A percentile compares a stretch with the other conserved stretches of the same genome.
Conservation (phyloP, 805 yeast species). For the Wickerhamiella allomyrinae region DNA sequence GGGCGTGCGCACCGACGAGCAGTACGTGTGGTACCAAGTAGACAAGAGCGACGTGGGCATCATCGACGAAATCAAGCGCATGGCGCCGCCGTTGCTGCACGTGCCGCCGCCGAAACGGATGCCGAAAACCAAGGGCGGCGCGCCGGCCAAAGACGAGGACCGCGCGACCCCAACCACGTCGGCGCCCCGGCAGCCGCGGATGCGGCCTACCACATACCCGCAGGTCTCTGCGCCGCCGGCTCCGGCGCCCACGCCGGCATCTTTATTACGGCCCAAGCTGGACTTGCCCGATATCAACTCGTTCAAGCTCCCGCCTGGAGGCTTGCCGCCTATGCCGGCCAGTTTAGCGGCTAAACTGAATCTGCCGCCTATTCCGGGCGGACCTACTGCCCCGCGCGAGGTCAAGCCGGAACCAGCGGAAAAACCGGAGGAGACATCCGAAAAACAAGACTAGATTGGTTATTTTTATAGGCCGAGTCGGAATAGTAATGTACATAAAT, state of each 20-base stretch:
- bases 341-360: constrained; percentile 6
- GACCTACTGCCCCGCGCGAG: background rate
- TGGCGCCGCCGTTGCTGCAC: constrained; percentile 12
- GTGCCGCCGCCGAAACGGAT: constrained; percentile 7
- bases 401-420: background rate
- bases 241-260: background rate
- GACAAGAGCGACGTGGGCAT: constrained; percentile 21
- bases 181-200: background rate
- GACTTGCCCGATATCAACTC: constrained; percentile 8
- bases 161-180: background rate
- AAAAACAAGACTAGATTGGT: background rate
- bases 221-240: background rate
- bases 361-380: constrained; percentile 2
- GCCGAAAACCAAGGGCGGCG: constrained; percentile 5
- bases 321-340: constrained; percentile 13
- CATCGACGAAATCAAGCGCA: constrained; percentile 16
- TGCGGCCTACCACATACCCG: background rate
- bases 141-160: background rate
- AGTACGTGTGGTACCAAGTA: constrained; percentile 70
- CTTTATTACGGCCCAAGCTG: constrained; percentile 3
- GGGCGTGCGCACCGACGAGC: constrained; percentile 48
- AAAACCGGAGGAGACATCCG: background rate
- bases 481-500: background rate
- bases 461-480: too few relatives aligned
- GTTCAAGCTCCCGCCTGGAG: constrained; percentile 8